Conservation (phyloP, 2,329 filamentous ascomycete genomes). For the Apiospora aurea region DNA sequence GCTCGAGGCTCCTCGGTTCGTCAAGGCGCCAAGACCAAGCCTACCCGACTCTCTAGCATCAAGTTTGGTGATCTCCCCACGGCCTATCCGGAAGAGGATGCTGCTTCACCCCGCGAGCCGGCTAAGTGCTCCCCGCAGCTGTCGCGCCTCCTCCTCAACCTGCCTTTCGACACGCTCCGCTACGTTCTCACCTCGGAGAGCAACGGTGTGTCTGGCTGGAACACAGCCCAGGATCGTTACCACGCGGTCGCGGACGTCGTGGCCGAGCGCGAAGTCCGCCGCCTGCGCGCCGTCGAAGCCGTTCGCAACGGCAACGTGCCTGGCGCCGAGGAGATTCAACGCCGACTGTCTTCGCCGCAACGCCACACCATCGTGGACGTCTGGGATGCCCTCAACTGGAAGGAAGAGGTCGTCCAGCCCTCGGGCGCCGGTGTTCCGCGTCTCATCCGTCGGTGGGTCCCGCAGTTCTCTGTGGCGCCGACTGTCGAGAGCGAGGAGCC, state of each 20-base stretch:
- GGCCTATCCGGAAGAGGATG: slow-evolving; percentile 42
- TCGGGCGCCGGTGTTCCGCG: slow-evolving; percentile 50
- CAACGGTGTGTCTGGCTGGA: slow-evolving; percentile 60
- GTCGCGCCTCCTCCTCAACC: slow-evolving; percentile 72
- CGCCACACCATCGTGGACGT: slow-evolving; percentile 48
- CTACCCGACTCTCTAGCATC: slow-evolving; percentile 67
- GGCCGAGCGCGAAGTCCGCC: slow-evolving; percentile 63
- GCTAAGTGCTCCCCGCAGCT: slow-evolving; percentile 56
- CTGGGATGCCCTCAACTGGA: slow-evolving; percentile 59
- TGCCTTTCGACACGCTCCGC: slow-evolving; percentile 73
- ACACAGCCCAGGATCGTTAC: slow-evolving; percentile 54
- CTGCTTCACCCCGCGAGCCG: slow-evolving; percentile 37
- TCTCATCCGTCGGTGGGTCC: slow-evolving; percentile 54
- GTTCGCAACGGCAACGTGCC: slow-evolving; percentile 47
- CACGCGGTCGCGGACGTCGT: slow-evolving; percentile 59
- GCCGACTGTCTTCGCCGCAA: slow-evolving; percentile 46
- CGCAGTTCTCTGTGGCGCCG: slow-evolving; percentile 40
- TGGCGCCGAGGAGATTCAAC: slow-evolving; percentile 44
- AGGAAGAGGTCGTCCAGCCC: slow-evolving; percentile 50
- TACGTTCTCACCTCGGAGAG: slow-evolving; percentile 67
- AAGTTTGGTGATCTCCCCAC: slow-evolving; percentile 72
- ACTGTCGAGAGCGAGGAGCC: slow-evolving; percentile 31
- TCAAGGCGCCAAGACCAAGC: slow-evolving; percentile 37
- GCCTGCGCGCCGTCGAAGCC: slow-evolving; percentile 54
- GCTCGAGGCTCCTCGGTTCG: slow-evolving; percentile 48